Evolutionary conservation across 768 basidiomycete species (phyloP), one percentile per base, ranked within the genome.

Genomic region (Hygrocybe coccinea): DNA sequence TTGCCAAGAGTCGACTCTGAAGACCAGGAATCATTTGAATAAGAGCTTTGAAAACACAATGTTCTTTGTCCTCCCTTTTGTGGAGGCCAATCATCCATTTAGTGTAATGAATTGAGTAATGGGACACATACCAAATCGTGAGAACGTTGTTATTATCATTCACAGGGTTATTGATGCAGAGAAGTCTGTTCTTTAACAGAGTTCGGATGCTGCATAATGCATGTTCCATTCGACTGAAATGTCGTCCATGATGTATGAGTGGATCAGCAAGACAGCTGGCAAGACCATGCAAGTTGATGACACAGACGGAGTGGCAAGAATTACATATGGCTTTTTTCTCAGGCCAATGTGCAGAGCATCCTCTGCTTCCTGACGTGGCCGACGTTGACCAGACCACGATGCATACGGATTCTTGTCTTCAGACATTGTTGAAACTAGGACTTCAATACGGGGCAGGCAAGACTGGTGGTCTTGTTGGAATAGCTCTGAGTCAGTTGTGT

Each of bases 181-280:
- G 15, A 6, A 63, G 37, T 15, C 58, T 51, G 19, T 63, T 62
- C 2, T 49, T 55, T 10, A 67, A 5, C 14, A 67, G 50, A 5
- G 56, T 44, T 8, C 62, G 58, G 14, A 67, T 43, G 29, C 41
- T 55, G 49, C 60, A 60, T 21, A 60, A 37, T 5, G 60, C 60
- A 50, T 60, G 57, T 19, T 50, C 41, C 2, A 52, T 51, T n/a
- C 45, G 22, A 5, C 64, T 38, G 22, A 67, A 67, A 35, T 67
- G 64, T 5, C 29, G 38, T 10, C 64, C 57, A 45, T 65, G 56
- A 35, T 62, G 64, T 34, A 65, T 55, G 15, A 63, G 39, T 2
- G 55, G 62, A 49, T 58, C 52, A 29, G 50, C 17, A 5, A 41
- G 45, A 45, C 44, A 54, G 9, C 59, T 60, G 33, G 21, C 14